Evolutionary conservation across 176 grass and related monocot species (phyloP).

Genomic region (Eragrostis nindensis): DNA sequence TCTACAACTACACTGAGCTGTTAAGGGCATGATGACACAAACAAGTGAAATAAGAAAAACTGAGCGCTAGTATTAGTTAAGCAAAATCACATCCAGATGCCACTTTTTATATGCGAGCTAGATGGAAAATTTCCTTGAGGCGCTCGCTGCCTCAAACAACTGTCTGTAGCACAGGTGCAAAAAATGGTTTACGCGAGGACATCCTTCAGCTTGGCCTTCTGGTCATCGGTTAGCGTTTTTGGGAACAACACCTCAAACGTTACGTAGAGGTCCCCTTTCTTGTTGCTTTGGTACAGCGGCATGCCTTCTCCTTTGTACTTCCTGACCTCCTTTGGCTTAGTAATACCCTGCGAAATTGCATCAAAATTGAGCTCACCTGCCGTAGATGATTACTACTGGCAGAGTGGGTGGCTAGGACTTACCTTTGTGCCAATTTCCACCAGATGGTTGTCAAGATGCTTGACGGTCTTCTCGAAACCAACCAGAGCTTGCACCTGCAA

Average conservation of each 20-base stretch:
- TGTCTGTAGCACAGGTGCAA: not conserved
- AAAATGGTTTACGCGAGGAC: constrained; percentile 57
- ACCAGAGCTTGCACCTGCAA: constrained; percentile 92
- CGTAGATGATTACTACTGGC: not conserved
- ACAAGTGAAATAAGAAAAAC: not conserved
- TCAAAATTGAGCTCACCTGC: not conserved
- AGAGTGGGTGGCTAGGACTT: not conserved
- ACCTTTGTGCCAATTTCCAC: constrained; percentile 93
- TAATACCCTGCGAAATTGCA: constrained; percentile 62
- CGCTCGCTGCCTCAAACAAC: constrained; percentile 28
- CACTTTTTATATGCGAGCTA: constrained; percentile 34
- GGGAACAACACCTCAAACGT: constrained; percentile 89
- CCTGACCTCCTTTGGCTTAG: constrained; percentile 86
- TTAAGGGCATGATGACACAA: constrained; percentile 37
- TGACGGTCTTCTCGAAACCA: constrained; percentile 89
- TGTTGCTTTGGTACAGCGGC: constrained; percentile 91
- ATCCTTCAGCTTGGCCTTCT: constrained; percentile 88
- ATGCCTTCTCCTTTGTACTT: constrained; percentile 98
- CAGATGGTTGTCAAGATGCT: constrained; percentile 85
- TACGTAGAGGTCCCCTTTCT: constrained; percentile 84
- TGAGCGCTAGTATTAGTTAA: constrained; percentile 33
- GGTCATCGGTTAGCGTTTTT: constrained; percentile 71
- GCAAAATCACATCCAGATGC: constrained; percentile 30
- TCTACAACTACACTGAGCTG: constrained; percentile 48
- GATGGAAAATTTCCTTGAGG: constrained; percentile 48